Conservation (phyloP, 2,329 filamentous ascomycete genomes). For the Penicillium verrucosum region DNA sequence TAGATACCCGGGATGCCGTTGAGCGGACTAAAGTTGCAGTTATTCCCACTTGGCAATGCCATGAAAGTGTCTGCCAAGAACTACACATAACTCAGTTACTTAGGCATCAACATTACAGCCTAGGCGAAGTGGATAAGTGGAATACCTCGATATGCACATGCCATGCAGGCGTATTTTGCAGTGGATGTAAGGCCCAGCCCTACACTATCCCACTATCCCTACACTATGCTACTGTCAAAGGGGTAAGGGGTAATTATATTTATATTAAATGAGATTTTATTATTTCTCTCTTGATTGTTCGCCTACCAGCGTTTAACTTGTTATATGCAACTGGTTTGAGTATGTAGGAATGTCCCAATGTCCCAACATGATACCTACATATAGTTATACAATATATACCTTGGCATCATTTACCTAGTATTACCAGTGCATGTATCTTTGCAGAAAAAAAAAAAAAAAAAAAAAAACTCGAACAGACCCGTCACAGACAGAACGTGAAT, state of each 20-base stretch:
- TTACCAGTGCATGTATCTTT: background rate
- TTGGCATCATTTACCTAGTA: background rate
- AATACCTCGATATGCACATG: constrained; percentile 7
- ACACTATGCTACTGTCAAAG: background rate
- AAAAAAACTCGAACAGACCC: background rate
- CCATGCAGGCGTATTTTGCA: background rate
- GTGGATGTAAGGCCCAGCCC: constrained; percentile 1
- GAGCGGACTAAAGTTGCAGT: background rate
- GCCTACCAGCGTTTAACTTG: background rate
- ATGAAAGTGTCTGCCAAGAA: constrained; percentile 1
- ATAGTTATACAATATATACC: background rate
- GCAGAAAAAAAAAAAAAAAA: background rate
- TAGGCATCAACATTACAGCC: constrained; percentile 17
- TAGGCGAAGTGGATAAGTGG: constrained; percentile 3
- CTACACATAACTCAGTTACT: background rate
- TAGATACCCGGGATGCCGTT: background rate
- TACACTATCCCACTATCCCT: background rate
- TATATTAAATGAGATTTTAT: background rate
- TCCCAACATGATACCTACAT: background rate
- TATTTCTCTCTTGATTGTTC: background rate
- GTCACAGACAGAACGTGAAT: background rate
- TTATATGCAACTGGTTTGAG: background rate
- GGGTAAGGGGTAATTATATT: background rate
- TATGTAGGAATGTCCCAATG: background rate
- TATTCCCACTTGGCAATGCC: background rate